These are phyloP conservation scores for Endocalyx cinctus DNA, from an alignment of 2,329 filamentous ascomycete genomes.

Conservation along the genomic window DNA sequence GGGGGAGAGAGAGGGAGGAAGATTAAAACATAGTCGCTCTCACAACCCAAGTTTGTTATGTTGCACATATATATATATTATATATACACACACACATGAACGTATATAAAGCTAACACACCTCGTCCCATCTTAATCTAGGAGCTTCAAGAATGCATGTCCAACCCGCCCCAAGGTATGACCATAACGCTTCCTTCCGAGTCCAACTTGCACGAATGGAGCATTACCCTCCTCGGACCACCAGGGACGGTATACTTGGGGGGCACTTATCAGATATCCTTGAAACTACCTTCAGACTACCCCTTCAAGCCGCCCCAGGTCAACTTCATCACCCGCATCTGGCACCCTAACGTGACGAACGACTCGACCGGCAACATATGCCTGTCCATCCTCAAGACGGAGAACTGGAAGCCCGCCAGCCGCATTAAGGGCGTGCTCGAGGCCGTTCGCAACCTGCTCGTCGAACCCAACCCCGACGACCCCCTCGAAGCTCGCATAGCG, in stretches of 20 bases:
- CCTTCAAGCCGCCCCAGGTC: slow-evolving; percentile 80
- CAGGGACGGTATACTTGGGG: slow-evolving; percentile 47
- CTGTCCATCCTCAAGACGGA: slow-evolving; percentile 77
- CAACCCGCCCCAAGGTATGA: slow-evolving; percentile 43
- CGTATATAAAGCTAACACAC: too few species aligned
- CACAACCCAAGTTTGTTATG: too few species aligned
- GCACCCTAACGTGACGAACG: slow-evolving; percentile 92
- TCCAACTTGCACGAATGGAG: slow-evolving; percentile 50
- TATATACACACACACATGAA: too few species aligned
- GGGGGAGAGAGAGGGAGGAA: too few species aligned
- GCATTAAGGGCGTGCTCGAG: slow-evolving; percentile 69
- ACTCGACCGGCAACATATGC: slow-evolving; percentile 80
- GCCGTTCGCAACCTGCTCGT: slow-evolving; percentile 69
- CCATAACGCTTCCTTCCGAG: slow-evolving; percentile 41
- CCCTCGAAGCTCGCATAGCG: slow-evolving; percentile 80
- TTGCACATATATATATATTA: too few species aligned
- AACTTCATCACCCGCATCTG: slow-evolving; percentile 87
- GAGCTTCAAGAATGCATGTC: slow-evolving; percentile 49
- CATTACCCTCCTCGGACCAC: slow-evolving; percentile 42
- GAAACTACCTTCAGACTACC: slow-evolving; percentile 73
- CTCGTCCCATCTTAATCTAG: slow-evolving; percentile 32
- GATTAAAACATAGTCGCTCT: too few species aligned
- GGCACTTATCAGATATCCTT: slow-evolving; percentile 72
- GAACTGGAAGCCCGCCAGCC: slow-evolving; percentile 87
- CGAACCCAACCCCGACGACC: slow-evolving; percentile 84